Evolutionary conservation across 2,329 filamentous ascomycete genomes (phyloP).

Genomic region (Neonectria coccinea): DNA sequence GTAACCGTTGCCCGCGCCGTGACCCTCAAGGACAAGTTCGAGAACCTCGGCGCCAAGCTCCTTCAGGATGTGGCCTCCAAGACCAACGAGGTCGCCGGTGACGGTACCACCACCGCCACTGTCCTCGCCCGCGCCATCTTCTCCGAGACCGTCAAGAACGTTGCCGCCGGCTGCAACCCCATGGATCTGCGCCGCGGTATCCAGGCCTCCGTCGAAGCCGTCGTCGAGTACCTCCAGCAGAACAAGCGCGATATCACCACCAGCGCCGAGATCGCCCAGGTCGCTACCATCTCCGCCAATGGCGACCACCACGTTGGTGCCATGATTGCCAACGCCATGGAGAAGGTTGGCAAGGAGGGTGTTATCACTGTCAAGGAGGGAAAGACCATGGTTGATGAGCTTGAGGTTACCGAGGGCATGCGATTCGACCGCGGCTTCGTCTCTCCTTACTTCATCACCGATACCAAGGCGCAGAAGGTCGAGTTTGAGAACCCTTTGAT

Average conservation of each 20-base stretch:
- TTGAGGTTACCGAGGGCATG: constrained; percentile 99
- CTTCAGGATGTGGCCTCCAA: constrained; percentile 98
- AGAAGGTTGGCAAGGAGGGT: constrained; percentile 99
- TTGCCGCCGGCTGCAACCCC: constrained; percentile 98
- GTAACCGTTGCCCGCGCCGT: constrained; percentile 92
- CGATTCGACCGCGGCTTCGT: constrained; percentile 99
- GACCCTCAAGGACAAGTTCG: constrained; percentile 97
- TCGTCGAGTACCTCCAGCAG: constrained; percentile 91
- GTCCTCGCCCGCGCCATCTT: constrained; percentile 98
- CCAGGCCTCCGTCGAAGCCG: constrained; percentile 94
- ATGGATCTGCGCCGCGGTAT: constrained; percentile 99
- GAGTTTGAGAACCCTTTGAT: constrained; percentile 99
- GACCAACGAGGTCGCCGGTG: constrained; percentile 99
- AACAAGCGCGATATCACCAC: constrained; percentile 99
- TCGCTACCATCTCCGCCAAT: constrained; percentile 98
- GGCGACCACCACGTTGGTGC: constrained; percentile 95
- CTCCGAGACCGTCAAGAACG: constrained; percentile 99
- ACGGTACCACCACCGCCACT: constrained; percentile 97
- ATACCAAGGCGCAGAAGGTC: constrained; percentile 97
- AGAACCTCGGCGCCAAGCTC: constrained; percentile 97
- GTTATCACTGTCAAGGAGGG: constrained; percentile 99
- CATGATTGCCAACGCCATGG: constrained; percentile 98
- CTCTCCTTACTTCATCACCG: constrained; percentile 99
- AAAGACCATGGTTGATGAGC: constrained; percentile 97
- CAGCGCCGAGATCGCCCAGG: constrained; percentile 95